These are phyloP conservation scores for Trametes sanguinea DNA, from an alignment of 768 basidiomycete genomes.

Conservation along the genomic window DNA sequence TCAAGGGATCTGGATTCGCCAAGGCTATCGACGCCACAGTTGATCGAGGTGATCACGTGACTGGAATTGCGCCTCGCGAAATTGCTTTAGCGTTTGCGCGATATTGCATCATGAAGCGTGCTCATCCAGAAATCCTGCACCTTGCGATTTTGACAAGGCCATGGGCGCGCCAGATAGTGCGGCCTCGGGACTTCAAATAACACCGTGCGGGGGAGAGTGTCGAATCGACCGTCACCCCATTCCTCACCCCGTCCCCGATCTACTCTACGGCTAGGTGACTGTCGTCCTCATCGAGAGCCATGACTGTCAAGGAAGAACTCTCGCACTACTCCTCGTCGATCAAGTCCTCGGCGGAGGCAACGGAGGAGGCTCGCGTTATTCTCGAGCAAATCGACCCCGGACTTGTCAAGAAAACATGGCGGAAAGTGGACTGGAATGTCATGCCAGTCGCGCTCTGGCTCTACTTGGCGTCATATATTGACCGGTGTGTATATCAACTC, in stretches of 20 bases:
- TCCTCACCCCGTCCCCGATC: not conserved
- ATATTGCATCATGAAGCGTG: slow-evolving; percentile 20
- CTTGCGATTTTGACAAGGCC: not conserved
- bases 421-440: slow-evolving; percentile 38
- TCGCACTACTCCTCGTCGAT: slow-evolving; percentile 10
- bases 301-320: slow-evolving; percentile 9
- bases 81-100: slow-evolving; percentile 12
- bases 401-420: slow-evolving; percentile 27
- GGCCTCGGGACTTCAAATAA: slow-evolving; percentile 5
- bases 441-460: slow-evolving; percentile 40
- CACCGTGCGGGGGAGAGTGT: not conserved
- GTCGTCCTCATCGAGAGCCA: slow-evolving; percentile 3
- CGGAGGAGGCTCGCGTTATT: slow-evolving; percentile 7
- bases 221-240: not conserved
- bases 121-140: not conserved
- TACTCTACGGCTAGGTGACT: not conserved
- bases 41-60: not conserved
- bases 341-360: slow-evolving; percentile 13
- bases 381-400: slow-evolving; percentile 25
- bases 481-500: slow-evolving; percentile 17
- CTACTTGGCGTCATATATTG: slow-evolving; percentile 40
- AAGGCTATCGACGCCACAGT: not conserved
- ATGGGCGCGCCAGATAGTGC: not conserved
- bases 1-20: too few relatives aligned
- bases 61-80: slow-evolving; percentile 2